A percentile compares a stretch with the other conserved stretches of the same genome.
phyloP scores from a whole-genome alignment of 2,329 filamentous ascomycete species.

The Samsoniella hepiali region DNA sequence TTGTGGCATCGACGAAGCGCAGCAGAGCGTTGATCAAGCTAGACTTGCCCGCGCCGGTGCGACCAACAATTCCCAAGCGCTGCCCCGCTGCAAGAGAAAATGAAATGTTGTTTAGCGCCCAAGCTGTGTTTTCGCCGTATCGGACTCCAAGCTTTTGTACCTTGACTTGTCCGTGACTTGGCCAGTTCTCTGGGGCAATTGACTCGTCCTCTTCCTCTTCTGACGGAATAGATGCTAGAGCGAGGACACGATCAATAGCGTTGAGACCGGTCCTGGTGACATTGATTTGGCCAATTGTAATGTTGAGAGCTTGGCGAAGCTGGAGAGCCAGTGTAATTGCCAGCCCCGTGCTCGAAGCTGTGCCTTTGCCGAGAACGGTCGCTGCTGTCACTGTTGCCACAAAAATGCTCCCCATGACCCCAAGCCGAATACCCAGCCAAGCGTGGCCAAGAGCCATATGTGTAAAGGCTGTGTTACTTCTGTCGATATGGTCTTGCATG shows the following conservation, averaged over 20 bases:
- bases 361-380: not conserved
- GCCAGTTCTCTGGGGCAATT: not conserved
- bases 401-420: conserved; percentile 12
- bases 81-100: conserved; percentile 2
- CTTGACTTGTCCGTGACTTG: not conserved
- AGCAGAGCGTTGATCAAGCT: conserved; percentile 14
- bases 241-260: conserved; percentile 6
- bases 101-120: conserved; percentile 37
- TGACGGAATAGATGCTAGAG: conserved; percentile 8
- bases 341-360: conserved; percentile 9
- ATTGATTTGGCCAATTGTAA: conserved; percentile 9
- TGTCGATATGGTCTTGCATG: conserved; percentile 15
- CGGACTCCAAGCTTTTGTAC: not conserved
- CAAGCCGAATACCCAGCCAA: conserved; percentile 15
- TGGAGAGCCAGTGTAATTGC: conserved; percentile 16
- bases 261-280: conserved; percentile 12
- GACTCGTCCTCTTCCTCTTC: conserved; percentile 1
- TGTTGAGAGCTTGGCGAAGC: conserved; percentile 5
- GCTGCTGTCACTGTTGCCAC: conserved; percentile 3
- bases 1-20: conserved; percentile 13
- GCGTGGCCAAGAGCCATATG: conserved; percentile 9
- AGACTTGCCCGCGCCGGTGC: conserved; percentile 18
- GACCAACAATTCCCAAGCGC: conserved; percentile 12
- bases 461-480: not conserved
- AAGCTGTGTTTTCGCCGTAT: conserved; percentile 46